phyloP scores from a whole-genome alignment of 345 rosid genomes.

The Aquilaria sinensis region DNA sequence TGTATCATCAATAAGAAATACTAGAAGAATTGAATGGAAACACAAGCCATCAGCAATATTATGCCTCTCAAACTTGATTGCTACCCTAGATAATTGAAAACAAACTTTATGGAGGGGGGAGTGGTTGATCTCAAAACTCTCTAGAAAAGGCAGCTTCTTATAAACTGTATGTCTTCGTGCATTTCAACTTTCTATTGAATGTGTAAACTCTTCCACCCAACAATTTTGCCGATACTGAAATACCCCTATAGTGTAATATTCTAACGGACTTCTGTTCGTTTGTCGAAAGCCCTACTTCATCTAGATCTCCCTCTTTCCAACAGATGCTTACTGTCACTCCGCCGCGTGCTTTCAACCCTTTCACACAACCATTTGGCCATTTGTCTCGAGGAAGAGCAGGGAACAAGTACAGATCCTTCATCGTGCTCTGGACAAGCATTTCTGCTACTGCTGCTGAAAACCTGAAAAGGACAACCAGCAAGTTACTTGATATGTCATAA shows the following conservation, averaged over 20 bases:
- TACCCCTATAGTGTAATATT: slow-evolving; percentile 55
- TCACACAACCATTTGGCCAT: slow-evolving; percentile 68
- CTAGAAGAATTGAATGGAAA: too few relatives aligned
- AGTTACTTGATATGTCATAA: too few relatives aligned
- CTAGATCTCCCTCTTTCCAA: slow-evolving; percentile 79
- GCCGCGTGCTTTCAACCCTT: slow-evolving; percentile 83
- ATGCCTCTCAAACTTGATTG: too few relatives aligned
- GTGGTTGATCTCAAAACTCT: background rate
- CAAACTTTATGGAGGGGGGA: background rate
- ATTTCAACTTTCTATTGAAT: slow-evolving; percentile 46
- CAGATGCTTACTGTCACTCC: slow-evolving; percentile 56
- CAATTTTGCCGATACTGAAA: slow-evolving; percentile 26
- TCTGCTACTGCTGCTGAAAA: slow-evolving; percentile 78
- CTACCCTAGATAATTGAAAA: too few relatives aligned
- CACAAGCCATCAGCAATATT: too few relatives aligned
- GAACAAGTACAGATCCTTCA: slow-evolving; percentile 60
- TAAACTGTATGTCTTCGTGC: slow-evolving; percentile 29
- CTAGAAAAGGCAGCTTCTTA: slow-evolving; percentile 1
- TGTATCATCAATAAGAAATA: too few relatives aligned
- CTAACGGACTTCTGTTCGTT: slow-evolving; percentile 26
- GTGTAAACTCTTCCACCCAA: slow-evolving; percentile 44
- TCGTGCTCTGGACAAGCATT: slow-evolving; percentile 87
- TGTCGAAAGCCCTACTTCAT: slow-evolving; percentile 54
- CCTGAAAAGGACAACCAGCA: slow-evolving; percentile 20
- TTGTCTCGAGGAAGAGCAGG: slow-evolving; percentile 80